Conservation (phyloP, 75 land plant species). For the Selaginella tamariscina region DNA sequence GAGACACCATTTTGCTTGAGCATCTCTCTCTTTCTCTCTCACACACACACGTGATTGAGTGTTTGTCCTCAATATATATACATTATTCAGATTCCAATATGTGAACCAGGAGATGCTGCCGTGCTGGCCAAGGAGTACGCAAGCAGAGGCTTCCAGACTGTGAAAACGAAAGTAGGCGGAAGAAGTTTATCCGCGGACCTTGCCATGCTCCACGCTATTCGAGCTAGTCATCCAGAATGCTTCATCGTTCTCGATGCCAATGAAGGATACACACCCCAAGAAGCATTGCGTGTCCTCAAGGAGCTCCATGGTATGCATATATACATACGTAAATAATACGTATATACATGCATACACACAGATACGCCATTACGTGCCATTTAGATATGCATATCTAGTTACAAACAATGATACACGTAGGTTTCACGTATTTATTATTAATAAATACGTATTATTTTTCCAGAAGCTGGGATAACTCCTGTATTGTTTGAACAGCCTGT, state of each 20-base stretch:
- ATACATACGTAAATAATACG: too few relatives aligned
- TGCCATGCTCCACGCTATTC: conserved; percentile 49
- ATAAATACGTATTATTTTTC: too few relatives aligned
- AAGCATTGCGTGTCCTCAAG: conserved; percentile 69
- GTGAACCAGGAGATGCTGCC: conserved; percentile 51
- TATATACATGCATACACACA: too few relatives aligned
- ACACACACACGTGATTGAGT: too few relatives aligned
- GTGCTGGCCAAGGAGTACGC: conserved; percentile 48
- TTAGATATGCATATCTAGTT: too few relatives aligned
- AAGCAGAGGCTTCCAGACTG: conserved; percentile 44
- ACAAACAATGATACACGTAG: too few relatives aligned
- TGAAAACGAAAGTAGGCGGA: conserved; percentile 68
- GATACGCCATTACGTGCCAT: too few relatives aligned
- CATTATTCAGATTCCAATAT: conserved; percentile 74
- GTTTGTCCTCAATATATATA: too few relatives aligned
- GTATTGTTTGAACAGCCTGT: conserved; percentile 77
- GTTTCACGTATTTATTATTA: too few relatives aligned
- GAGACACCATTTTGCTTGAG: too few relatives aligned
- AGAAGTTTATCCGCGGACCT: conserved; percentile 47
- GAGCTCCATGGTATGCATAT: conserved; percentile 44
- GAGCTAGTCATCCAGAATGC: conserved; percentile 50
- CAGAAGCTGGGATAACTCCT: conserved; percentile 62
- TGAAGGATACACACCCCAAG: conserved; percentile 49
- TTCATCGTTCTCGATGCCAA: conserved; percentile 70
- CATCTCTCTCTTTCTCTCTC: too few relatives aligned